These are phyloP conservation scores for Aspergillus conjunctus DNA, from an alignment of 495 filamentous ascomycete species.

Conservation along the genomic window DNA sequence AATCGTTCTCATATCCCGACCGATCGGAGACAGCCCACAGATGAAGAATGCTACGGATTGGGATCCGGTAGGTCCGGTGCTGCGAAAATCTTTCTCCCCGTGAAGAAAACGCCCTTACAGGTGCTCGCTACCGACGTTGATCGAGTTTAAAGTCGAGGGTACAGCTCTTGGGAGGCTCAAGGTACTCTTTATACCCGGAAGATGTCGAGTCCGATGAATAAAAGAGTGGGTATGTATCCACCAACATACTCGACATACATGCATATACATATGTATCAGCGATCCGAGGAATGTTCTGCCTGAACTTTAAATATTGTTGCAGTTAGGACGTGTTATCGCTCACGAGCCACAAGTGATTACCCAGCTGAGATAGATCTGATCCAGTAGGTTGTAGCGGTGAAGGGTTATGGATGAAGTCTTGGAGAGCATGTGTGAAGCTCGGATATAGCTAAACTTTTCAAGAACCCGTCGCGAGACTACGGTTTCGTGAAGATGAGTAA, in stretches of 20 bases:
- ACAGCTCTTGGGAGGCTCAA: conserved; percentile 7
- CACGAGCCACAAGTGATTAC: no score
- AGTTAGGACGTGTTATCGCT: no score
- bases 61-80: conserved; percentile 4
- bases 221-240: background rate
- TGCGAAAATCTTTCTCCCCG: conserved; percentile 13
- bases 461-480: no score
- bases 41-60: conserved; percentile 23
- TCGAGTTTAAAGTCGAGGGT: background rate
- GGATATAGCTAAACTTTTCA: no score
- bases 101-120: conserved; percentile 16
- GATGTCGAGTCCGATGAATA: background rate
- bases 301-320: background rate
- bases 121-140: conserved; percentile 2
- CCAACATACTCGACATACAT: conserved; percentile 12
- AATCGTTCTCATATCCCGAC: background rate
- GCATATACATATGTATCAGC: conserved; percentile 11
- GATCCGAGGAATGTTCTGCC: conserved; percentile 12
- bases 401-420: no score
- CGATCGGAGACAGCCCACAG: conserved; percentile 10
- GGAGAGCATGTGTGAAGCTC: no score
- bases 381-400: no score
- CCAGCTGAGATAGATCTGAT: no score
- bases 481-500: no score
- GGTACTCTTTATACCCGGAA: background rate